Evolutionary conservation across 768 basidiomycete genomes (phyloP), one percentile per base, ranked within the genome.

Genomic region (Rhizopogon roseolus): DNA sequence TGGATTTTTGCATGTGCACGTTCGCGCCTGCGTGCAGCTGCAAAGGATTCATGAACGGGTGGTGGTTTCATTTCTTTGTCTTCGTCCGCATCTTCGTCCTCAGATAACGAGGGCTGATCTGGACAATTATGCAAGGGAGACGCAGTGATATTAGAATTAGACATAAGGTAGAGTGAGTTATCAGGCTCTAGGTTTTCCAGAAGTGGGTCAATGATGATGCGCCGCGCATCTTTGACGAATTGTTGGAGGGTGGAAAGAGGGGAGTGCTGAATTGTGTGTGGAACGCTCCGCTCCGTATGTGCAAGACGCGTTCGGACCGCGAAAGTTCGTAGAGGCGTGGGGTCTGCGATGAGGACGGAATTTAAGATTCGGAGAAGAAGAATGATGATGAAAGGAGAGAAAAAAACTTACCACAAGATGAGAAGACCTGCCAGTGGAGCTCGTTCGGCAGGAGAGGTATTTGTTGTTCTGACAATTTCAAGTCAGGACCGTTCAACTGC

Each of bases 341-440:
- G 74, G 58, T 89, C 87, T 88, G 54, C 19, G 14, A 55, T 28
- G 36, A 44, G 41, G 43, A 27, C 43, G 42, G 32, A 22, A 22
- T 36, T 38, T 32, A 11, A 49, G 50, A 52, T 40, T 60, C 48
- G 34, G 19, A 34, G 25, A 41, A 22, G 22, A 22, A 22, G 22
- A 22, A 22, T 22, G 22, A 25, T 38, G 8, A 40, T 34, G 38
- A 36, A 16, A 29, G 1, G 38, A n/a, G n/a, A n/a, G 41, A 19
- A 25, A 52, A 37, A 65, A 73, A 48, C 63, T 19, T 48, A 89
- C 88, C 86, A 60, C 73, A 72, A 6, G 73, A 71, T 9, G 76
- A 71, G 62, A 83, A 89, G 1, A 78, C 61, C 10, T 75, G 66
- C 89, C 88, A 91, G 57, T 89, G 73, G 43, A 90, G 71, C 32